These are phyloP conservation scores for Hypoxylon sp. DNA, from an alignment of 2,329 filamentous ascomycete genomes.

Conservation along the genomic window DNA sequence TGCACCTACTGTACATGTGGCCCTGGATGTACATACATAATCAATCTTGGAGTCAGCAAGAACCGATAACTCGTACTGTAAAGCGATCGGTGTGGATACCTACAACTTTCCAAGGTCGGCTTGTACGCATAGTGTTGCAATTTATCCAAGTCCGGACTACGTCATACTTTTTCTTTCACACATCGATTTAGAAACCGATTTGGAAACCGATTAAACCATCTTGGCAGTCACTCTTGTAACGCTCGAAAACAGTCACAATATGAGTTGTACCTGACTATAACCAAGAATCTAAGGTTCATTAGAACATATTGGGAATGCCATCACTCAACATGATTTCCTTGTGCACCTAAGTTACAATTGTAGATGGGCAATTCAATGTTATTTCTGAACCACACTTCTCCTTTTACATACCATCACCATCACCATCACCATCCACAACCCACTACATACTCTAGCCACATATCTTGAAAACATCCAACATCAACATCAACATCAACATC, in stretches of 20 bases:
- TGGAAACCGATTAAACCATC: conserved; percentile 1
- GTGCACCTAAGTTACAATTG: neutral
- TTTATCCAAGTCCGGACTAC: conserved; percentile 4
- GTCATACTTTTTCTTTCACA: conserved; percentile 14
- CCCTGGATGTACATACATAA: too few relatives aligned
- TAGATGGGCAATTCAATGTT: neutral
- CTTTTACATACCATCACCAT: neutral
- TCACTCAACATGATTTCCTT: neutral
- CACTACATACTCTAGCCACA: neutral
- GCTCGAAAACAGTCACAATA: conserved; percentile 4
- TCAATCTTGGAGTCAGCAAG: neutral
- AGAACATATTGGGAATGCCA: neutral
- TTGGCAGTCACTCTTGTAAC: conserved; percentile 6
- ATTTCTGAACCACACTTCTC: neutral
- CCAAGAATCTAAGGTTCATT: neutral
- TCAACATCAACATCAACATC: conserved; percentile 2
- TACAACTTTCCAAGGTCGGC: neutral
- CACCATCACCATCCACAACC: neutral
- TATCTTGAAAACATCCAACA: neutral
- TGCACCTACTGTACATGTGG: too few relatives aligned
- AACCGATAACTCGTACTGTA: neutral
- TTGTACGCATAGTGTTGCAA: neutral
- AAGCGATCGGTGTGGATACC: neutral
- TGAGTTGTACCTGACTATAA: conserved; percentile 17
- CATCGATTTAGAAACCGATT: conserved; percentile 10